Percentiles rank a stretch among this genome's conserved stretches.
These are phyloP conservation scores for Rutstroemia sp. DNA, from an alignment of 2,329 filamentous ascomycete genomes.

Conservation along the genomic window DNA sequence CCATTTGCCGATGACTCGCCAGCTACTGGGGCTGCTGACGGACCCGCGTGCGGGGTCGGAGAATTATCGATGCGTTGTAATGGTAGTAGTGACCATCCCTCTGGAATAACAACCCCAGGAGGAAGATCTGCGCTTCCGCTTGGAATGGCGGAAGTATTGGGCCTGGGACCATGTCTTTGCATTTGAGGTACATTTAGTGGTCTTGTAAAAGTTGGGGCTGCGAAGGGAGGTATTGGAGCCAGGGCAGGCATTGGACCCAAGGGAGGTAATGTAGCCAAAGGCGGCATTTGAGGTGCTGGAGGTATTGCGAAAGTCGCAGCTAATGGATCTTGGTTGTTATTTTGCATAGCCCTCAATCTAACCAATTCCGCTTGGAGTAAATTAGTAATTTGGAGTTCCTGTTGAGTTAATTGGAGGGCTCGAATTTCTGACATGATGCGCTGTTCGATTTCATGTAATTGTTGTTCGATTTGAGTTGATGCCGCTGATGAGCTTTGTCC, in stretches of 20 bases:
- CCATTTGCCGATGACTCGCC: slow-evolving; percentile 16
- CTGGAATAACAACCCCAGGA: slow-evolving; percentile 55
- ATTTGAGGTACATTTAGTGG: slow-evolving; percentile 11
- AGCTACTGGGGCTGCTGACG: slow-evolving; percentile 13
- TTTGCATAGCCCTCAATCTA: slow-evolving; percentile 44
- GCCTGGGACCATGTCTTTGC: slow-evolving; percentile 40
- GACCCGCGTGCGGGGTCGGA: slow-evolving; percentile 1
- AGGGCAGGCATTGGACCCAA: slow-evolving; percentile 9
- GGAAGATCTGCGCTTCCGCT: slow-evolving; percentile 55
- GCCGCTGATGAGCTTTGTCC: slow-evolving; percentile 4
- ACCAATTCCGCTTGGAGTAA: slow-evolving; percentile 60
- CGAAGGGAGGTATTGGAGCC: slow-evolving; percentile 1
- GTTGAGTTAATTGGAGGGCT: slow-evolving; percentile 53
- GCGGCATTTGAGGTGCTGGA: slow-evolving; percentile 13
- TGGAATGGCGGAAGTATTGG: slow-evolving; percentile 45
- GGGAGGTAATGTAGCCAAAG: slow-evolving; percentile 10
- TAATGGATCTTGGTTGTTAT: slow-evolving; percentile 17
- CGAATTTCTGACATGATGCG: slow-evolving; percentile 62
- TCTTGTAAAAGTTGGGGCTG: background rate
- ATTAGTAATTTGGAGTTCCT: slow-evolving; percentile 63
- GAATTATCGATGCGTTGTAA: slow-evolving; percentile 40
- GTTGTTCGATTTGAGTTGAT: slow-evolving; percentile 41
- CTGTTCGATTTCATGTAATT: slow-evolving; percentile 60
- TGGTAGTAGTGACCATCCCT: slow-evolving; percentile 58
- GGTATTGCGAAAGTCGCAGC: slow-evolving; percentile 25